These are phyloP conservation scores for Abrus pulchellus DNA, from an alignment of 306 rosid genomes.

Conservation along the genomic window DNA sequence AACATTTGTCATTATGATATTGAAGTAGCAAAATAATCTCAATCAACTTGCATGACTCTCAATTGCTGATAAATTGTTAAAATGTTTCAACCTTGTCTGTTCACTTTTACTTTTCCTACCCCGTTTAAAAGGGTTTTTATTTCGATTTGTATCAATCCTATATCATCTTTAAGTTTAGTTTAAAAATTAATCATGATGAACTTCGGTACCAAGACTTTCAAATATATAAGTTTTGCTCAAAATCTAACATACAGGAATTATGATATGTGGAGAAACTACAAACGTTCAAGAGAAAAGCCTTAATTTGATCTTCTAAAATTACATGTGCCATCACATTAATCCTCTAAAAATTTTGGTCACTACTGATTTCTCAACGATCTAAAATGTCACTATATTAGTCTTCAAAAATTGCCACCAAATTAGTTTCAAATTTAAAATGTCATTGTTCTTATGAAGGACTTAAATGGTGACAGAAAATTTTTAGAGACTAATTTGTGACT, in stretches of 20 bases:
- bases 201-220: background rate
- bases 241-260: background rate
- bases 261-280: background rate
- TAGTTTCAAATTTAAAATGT: background rate
- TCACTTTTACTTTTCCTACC: background rate
- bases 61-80: conserved; percentile 18
- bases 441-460: background rate
- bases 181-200: background rate
- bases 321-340: background rate
- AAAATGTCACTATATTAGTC: background rate
- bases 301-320: background rate
- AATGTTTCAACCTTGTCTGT: background rate
- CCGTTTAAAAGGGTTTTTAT: background rate
- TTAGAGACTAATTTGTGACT: too few species aligned
- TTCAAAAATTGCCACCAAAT: background rate
- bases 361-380: background rate
- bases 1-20: conserved; percentile 53
- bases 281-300: background rate
- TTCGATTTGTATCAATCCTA: background rate
- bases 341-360: background rate
- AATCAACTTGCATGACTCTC: conserved; percentile 26
- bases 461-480: too few species aligned
- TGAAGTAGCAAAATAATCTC: conserved; percentile 36
- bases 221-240: background rate
- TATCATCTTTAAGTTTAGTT: background rate